Base-by-base conservation (phyloP, 2,329 filamentous ascomycete species). In the Dactylellina drechsleri region DNA sequence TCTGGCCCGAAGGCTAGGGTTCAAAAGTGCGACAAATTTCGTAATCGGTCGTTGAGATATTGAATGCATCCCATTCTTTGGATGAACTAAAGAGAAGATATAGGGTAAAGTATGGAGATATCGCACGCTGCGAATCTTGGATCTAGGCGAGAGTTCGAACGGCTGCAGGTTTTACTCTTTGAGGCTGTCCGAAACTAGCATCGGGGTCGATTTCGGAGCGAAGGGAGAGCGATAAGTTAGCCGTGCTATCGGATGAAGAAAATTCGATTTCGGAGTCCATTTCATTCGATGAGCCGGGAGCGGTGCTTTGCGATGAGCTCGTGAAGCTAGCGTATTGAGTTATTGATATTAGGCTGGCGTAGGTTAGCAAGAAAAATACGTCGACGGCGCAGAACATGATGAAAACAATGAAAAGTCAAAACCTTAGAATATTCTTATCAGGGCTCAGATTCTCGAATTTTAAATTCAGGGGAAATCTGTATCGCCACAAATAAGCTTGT, bases 1-100 rank as follows among this genome's bases (percentile, higher is more conserved):
- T 16, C 31, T 43, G 8, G 67, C 53, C 10, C 15, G 36, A 16
- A 66, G 1, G n/a, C 23, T 6, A 6, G 60, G 68, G 56, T 73
- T 61, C 5, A 73, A 7, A 7, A 2, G n/a, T 60, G 43, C 66
- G 50, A 13, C 68, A 73, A 3, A 47, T 56, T n/a, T 18, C 45
- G 18, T 56, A 73, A 26, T 73, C 68, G 1, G 61, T 73, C 13
- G 68, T 57, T 20, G 61, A 66, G 36, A 73, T 49, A n/a, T 61
- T 56, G 53, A 62, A 66, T 13, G 41, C 31, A 6, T 61, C 54
- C 68, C 61, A 61, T 28, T 73, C 61, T 6, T 57, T 59, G 12
- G 47, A 28, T 2, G 68, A 41, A 23, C 20, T 50, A 15, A 60
- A 59, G 40, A 66, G 18, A 6, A 66, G 45, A 6, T 60, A 43